Evolutionary conservation across 306 rosid species (phyloP).

Genomic region (Begonia masoniana): DNA sequence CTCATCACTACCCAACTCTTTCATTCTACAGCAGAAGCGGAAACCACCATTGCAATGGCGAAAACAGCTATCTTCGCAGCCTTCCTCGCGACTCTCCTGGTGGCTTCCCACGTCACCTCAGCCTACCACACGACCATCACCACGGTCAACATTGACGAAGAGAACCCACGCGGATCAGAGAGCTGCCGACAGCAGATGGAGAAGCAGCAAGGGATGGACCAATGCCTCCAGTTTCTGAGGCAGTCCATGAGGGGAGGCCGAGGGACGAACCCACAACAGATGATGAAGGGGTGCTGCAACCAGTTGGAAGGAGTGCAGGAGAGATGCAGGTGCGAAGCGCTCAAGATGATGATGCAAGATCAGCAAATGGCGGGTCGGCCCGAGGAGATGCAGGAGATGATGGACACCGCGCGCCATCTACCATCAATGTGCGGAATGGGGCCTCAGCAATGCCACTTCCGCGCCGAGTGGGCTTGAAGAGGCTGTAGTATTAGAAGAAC

Average conservation of each 20-base stretch:
- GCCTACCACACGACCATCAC: conserved; percentile 1
- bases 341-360: neutral
- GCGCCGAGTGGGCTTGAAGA: neutral
- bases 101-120: neutral
- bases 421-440: neutral
- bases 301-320: neutral
- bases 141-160: neutral
- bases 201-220: neutral
- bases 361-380: neutral
- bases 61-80: neutral
- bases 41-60: neutral
- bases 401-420: neutral
- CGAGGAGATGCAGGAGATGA: neutral
- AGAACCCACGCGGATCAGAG: neutral
- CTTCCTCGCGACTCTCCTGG: neutral
- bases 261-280: neutral
- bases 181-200: neutral
- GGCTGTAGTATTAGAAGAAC: neutral
- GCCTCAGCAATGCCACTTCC: neutral
- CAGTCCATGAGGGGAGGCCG: neutral
- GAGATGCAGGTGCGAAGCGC: neutral
- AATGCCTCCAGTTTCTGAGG: neutral
- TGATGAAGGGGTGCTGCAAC: neutral
- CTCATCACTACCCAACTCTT: no score
- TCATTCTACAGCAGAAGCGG: no score